Evolutionary conservation across 148 eudicot species (phyloP).

Genomic region (Pharnaceum exiguum): DNA sequence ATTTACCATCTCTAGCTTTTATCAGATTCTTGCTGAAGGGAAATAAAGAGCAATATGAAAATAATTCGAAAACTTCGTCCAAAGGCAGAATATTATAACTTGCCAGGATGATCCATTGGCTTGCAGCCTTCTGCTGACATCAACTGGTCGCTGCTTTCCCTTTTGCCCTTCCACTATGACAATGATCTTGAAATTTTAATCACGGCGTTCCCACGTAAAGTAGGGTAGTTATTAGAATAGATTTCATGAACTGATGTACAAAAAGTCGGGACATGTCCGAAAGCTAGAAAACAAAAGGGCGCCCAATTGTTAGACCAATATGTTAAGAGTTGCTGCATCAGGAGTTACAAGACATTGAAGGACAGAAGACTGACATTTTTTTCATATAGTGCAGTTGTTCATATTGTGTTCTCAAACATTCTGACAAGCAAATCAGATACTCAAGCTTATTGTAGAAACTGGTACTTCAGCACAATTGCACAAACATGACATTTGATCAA

Average conservation of each 20-base stretch:
- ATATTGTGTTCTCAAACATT: neutral
- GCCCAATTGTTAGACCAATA: neutral
- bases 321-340: neutral
- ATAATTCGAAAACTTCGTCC: slow-evolving; percentile 21
- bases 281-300: neutral
- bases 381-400: neutral
- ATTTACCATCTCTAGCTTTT: slow-evolving; percentile 19
- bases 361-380: neutral
- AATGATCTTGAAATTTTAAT: neutral
- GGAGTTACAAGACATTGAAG: neutral
- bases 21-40: slow-evolving; percentile 25
- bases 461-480: neutral
- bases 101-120: slow-evolving; percentile 20
- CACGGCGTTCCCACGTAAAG: slow-evolving; percentile 22
- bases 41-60: slow-evolving; percentile 7
- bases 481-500: neutral
- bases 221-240: neutral
- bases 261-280: neutral
- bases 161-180: slow-evolving; percentile 17
- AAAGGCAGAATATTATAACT: slow-evolving; percentile 23
- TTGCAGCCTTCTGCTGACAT: slow-evolving; percentile 16
- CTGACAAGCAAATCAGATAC: neutral
- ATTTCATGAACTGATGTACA: neutral
- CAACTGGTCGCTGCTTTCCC: slow-evolving; percentile 20
- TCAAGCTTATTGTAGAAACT: neutral